Evolutionary conservation across 495 filamentous ascomycete genomes (phyloP).

Genomic region (Xylaria bambusicola): DNA sequence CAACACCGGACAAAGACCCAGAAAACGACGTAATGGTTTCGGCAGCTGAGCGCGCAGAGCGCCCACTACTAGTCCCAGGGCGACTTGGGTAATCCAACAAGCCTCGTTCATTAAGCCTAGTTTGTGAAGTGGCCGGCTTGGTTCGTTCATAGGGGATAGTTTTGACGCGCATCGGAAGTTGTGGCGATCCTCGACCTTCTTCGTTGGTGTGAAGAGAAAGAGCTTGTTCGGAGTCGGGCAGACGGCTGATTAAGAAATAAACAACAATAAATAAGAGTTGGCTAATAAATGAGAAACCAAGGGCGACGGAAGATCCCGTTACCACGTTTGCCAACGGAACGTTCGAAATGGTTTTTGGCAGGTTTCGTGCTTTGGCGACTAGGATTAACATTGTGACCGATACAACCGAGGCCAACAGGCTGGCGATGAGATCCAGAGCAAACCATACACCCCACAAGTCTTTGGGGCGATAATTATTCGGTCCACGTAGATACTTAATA

Average conservation of each 20-base stretch:
- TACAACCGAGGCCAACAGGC: conserved; percentile 39
- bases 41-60: conserved; percentile 43
- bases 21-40: conserved; percentile 57
- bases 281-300: conserved; percentile 42
- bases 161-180: conserved; percentile 38
- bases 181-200: conserved; percentile 26
- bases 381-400: conserved; percentile 42
- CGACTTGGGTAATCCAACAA: conserved; percentile 35
- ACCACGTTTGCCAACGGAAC: conserved; percentile 33
- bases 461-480: conserved; percentile 23
- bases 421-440: conserved; percentile 35
- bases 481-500: conserved; percentile 25
- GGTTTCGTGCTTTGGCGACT: conserved; percentile 33
- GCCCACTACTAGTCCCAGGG: conserved; percentile 43
- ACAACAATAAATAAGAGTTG: conserved; percentile 45
- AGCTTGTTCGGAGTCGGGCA: conserved; percentile 25
- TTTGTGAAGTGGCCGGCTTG: conserved; percentile 24
- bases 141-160: conserved; percentile 51
- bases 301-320: conserved; percentile 40
- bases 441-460: conserved; percentile 38
- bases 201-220: conserved; percentile 33
- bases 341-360: conserved; percentile 34
- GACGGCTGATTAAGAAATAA: conserved; percentile 36
- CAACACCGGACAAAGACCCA: conserved; percentile 52
- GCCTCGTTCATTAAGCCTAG: conserved; percentile 24